Evolutionary conservation across 179 eudicot genomes (phyloP), one percentile per base, ranked within the genome.

Genomic region (Heliamphora pulchella): DNA sequence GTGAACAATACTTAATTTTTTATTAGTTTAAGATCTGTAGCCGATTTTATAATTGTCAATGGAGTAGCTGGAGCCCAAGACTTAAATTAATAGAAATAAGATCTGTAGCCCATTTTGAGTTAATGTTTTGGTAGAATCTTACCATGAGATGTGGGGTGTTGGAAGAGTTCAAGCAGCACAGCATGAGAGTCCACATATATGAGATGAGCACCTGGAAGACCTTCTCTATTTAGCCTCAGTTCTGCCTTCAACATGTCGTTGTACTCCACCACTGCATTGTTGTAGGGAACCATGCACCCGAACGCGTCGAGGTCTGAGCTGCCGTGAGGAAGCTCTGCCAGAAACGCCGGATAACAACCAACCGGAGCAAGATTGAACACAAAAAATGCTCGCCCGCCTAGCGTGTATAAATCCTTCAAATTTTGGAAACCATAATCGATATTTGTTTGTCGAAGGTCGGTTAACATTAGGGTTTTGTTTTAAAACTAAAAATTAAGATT

Each of bases 351-450:
- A 79, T 91, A 95, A 81, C 98, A 95, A 10, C 97, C 97, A 17
- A 93, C 89, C 48, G 98, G 98, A 71, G 98, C 98, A 31, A 95
- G 87, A 73, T 95, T 95, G 20, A 91, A 84, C 67, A 92, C 97
- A 87, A 91, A 82, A 81, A 95, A 91, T 75, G 92, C 84, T 11
- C 92, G 79, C 11, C 92, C 97, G 1, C 97, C 98, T 69, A 91
- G 63, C 39, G 78, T 87, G 73, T 93, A 86, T 55, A 94, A 39
- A 7, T 89, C 96, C 98, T 94, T 82, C 31, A 83, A 58, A 80
- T 59, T 59, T 71, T 53, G 48, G 20, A 61, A 75, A 75, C 2
- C 39, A 58, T 75, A 1, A 54, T 75, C 22, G 44, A 39, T 58
- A 75, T 11, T 31, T 31, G 31, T 31, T 31, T 31, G 31, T 31